phyloP scores from a whole-genome alignment of 2,329 filamentous ascomycete species.

The Aspergillus fructus region DNA sequence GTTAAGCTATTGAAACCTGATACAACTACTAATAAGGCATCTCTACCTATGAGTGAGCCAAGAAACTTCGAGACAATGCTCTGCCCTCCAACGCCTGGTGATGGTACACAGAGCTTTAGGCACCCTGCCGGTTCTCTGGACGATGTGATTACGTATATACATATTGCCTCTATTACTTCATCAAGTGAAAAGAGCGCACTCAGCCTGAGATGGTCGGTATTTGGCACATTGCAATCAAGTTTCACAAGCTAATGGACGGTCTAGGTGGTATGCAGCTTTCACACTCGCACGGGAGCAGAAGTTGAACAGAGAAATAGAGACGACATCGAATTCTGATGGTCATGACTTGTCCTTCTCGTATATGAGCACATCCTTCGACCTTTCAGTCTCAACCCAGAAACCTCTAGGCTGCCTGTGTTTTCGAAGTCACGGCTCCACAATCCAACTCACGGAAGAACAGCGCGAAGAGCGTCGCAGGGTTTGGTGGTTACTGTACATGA shows the following conservation, averaged over 20 bases:
- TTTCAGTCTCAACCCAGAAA: constrained; percentile 32
- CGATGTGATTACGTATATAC: constrained; percentile 88
- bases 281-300: constrained; percentile 84
- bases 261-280: constrained; percentile 84
- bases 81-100: constrained; percentile 72
- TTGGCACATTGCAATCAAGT: neutral
- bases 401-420: constrained; percentile 38
- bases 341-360: constrained; percentile 30
- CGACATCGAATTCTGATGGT: constrained; percentile 27
- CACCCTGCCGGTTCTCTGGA: constrained; percentile 71
- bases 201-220: constrained; percentile 70
- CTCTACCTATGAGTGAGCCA: constrained; percentile 52
- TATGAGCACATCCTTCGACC: constrained; percentile 42
- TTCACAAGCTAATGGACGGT: neutral
- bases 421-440: constrained; percentile 19
- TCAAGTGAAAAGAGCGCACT: constrained; percentile 92
- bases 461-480: constrained; percentile 84
- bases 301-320: constrained; percentile 72
- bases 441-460: constrained; percentile 69
- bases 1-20: constrained; percentile 75
- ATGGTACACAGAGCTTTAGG: constrained; percentile 47
- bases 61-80: constrained; percentile 62
- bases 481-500: constrained; percentile 92
- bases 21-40: no score
- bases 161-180: constrained; percentile 85